phyloP scores from a whole-genome alignment of 306 rosid genomes.

The Trifolium repens region DNA sequence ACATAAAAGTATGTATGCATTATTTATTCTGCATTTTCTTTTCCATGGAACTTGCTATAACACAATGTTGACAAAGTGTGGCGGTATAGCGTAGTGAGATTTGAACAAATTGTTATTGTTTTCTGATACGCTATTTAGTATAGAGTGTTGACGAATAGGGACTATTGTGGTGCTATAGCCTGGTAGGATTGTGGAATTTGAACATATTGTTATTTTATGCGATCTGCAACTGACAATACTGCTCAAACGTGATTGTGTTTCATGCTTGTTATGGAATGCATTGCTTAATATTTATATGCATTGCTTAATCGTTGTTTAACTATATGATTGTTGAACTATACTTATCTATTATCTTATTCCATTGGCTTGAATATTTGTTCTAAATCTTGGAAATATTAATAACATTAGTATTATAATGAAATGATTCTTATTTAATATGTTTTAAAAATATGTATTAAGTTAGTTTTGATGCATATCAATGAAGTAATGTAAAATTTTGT shows the following conservation, averaged over 20 bases:
- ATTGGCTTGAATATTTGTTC: not conserved
- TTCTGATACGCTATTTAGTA: not conserved
- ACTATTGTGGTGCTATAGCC: not conserved
- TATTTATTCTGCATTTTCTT: conserved; percentile 21
- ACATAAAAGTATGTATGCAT: conserved; percentile 23
- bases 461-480: too few species aligned
- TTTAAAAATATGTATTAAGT: conserved; percentile 1
- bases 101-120: not conserved
- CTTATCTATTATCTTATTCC: not conserved
- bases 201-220: not conserved
- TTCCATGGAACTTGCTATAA: conserved; percentile 21
- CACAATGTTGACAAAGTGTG: not conserved
- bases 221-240: not conserved
- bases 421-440: not conserved
- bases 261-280: not conserved
- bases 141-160: not conserved
- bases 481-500: too few species aligned
- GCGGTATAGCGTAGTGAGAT: not conserved
- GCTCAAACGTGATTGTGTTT: not conserved
- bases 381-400: not conserved
- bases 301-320: not conserved
- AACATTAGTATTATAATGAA: not conserved
- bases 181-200: not conserved
- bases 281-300: conserved; percentile 8
- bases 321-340: conserved; percentile 5